Base-by-base conservation (phyloP, 352 stramenopile species). In the Phytophthora sp. region DNA sequence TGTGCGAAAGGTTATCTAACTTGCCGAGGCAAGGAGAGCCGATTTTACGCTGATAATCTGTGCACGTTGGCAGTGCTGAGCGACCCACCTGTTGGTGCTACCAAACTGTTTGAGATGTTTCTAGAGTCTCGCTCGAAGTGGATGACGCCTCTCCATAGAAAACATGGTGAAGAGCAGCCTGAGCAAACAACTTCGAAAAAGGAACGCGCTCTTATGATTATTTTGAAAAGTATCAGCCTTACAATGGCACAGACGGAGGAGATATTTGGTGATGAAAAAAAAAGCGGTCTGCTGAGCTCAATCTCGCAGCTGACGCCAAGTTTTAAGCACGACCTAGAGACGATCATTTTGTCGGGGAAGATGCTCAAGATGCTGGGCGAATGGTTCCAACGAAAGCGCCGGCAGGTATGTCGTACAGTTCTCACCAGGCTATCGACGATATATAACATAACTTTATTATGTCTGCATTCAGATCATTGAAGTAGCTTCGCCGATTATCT, bases 31-130 rank as follows among this genome's bases (percentile, higher is more conserved):
- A 80, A 79, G 23, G 67, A 71, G 5, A 78, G 72, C 3, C 34
- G 37, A 7, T 92, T 94, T 38, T 94, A 94, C 39, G 78, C 78
- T 0, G 72, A 87, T 2, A 92, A 87, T 31, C 54, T 94, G 59
- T 79, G 74, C 27, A 69, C 80, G 5, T 49, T 92, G 32, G 64
- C 69, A 1, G 54, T 80, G 37, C 63, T 91, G 13, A 63, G 63
- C 3, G 62, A 76, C 2, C 53, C 64, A 2, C 50, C 48, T 6
- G 64, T 76, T 32, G 56, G 28, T 15, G 53, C 69, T 7, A 59
- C 81, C 1, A 63, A 73, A 35, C 51, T 92, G 0, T 69, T 91
- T 27, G 54, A 65, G 2, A 32, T 62, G 12, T 91, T 89, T 58
- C 51, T 94, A 2, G 41, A 76, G 9, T 73, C 72, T 51, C 79